Conservation (phyloP, 805 yeast species). For the Wickerhamomyces chaumierensis region DNA sequence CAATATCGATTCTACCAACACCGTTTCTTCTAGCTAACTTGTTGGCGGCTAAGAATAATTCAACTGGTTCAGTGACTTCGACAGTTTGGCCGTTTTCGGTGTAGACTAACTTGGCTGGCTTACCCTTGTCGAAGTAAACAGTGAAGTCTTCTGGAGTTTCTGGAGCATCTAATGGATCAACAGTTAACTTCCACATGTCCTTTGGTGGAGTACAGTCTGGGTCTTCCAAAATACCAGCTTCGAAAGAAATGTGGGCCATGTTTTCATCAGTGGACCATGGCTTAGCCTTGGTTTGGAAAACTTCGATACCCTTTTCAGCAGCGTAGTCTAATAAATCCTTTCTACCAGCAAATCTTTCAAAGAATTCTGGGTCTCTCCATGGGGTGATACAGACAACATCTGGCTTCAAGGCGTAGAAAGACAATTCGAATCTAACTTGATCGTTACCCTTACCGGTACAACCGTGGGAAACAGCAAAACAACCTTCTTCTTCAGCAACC, state of each 20-base stretch:
- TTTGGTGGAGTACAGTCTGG: constrained; percentile 98
- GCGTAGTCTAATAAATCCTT: constrained; percentile 92
- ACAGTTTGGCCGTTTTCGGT: constrained; percentile 43
- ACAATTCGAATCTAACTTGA: constrained; percentile 95
- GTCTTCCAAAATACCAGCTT: constrained; percentile 98
- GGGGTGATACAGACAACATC: constrained; percentile 96
- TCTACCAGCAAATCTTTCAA: constrained; percentile 96
- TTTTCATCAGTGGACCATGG: constrained; percentile 99
- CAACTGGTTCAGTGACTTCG: constrained; percentile 77
- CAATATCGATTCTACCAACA: constrained; percentile 98
- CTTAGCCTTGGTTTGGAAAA: constrained; percentile 94
- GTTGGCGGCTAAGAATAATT: constrained; percentile 85
- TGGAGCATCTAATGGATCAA: constrained; percentile 94
- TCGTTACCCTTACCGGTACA: constrained; percentile 99
- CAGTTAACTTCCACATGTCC: constrained; percentile 99
- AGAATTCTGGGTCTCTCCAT: constrained; percentile 96
- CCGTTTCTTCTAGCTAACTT: constrained; percentile 97
- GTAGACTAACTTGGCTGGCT: constrained; percentile 72
- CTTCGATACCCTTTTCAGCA: constrained; percentile 83
- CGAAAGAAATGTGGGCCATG: constrained; percentile 97
- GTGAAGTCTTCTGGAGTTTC: constrained; percentile 82
- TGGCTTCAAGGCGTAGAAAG: constrained; percentile 96
- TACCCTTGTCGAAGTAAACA: constrained; percentile 74
- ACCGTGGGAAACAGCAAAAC: constrained; percentile 98
- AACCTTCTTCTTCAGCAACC: constrained; percentile 94